phyloP scores from a whole-genome alignment of 495 filamentous ascomycete genomes.

The Polyplosphaeria fusca region DNA sequence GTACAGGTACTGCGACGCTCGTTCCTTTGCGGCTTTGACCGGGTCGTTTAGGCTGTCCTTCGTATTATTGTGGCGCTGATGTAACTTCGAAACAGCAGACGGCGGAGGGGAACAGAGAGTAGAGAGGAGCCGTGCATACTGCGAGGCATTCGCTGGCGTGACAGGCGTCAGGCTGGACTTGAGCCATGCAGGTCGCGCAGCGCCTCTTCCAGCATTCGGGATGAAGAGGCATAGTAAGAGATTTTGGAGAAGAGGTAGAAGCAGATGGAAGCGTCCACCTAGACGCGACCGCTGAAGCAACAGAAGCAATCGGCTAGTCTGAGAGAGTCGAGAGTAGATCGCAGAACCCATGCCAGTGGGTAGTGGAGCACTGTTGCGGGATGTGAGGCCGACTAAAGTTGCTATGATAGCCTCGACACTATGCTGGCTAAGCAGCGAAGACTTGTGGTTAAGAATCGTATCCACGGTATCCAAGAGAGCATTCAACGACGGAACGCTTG shows the following conservation, averaged over 20 bases:
- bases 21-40: conserved; percentile 69
- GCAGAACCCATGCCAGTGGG: conserved; percentile 47
- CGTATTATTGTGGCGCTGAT: conserved; percentile 38
- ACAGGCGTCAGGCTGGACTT: conserved; percentile 41
- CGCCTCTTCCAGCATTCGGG: conserved; percentile 51
- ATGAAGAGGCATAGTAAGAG: conserved; percentile 64
- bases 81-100: conserved; percentile 60
- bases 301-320: conserved; percentile 54
- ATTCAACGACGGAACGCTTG: conserved; percentile 8
- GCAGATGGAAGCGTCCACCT: conserved; percentile 66
- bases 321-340: conserved; percentile 61
- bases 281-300: conserved; percentile 63
- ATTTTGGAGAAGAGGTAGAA: conserved; percentile 59
- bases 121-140: conserved; percentile 68
- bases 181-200: conserved; percentile 51
- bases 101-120: conserved; percentile 75
- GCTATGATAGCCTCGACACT: conserved; percentile 23
- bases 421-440: conserved; percentile 15
- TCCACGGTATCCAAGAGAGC: conserved; percentile 22
- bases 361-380: conserved; percentile 24
- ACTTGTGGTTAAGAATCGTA: conserved; percentile 25
- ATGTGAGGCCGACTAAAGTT: conserved; percentile 12
- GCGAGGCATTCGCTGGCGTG: conserved; percentile 53
- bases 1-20: conserved; percentile 71
- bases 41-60: conserved; percentile 60